Conservation (phyloP, 352 stramenopile genomes). For the Phytophthora citricola region DNA sequence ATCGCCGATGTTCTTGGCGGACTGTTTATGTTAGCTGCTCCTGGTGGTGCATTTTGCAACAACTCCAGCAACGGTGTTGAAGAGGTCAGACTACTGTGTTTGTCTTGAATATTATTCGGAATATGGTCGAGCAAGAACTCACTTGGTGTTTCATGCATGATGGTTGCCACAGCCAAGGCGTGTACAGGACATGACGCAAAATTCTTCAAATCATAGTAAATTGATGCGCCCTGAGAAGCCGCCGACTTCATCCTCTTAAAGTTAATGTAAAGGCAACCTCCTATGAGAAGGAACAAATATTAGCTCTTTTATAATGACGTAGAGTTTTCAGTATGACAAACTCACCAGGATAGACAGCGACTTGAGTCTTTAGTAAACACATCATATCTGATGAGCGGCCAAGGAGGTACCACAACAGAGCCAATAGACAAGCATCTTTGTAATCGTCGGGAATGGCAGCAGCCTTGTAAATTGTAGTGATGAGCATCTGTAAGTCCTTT, state of each 20-base stretch:
- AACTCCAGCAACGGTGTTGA: too few species aligned
- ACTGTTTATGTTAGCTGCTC: too few species aligned
- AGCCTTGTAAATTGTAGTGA: not conserved
- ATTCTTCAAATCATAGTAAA: conserved; percentile 9
- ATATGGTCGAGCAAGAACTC: not conserved
- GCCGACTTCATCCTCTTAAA: conserved; percentile 9
- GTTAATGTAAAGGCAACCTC: conserved; percentile 16
- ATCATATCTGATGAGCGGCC: conserved; percentile 8
- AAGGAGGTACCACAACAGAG: conserved; percentile 13
- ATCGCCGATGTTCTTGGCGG: too few species aligned
- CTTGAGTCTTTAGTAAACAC: conserved; percentile 4
- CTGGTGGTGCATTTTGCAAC: too few species aligned
- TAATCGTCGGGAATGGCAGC: not conserved
- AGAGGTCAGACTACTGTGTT: too few species aligned
- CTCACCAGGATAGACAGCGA: conserved; percentile 15
- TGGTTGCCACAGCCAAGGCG: conserved; percentile 1
- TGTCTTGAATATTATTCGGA: too few species aligned
- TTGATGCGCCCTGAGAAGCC: conserved; percentile 6
- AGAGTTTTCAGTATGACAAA: not conserved
- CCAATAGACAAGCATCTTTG: conserved; percentile 5
- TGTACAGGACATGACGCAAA: conserved; percentile 13
- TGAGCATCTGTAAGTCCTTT: conserved; percentile 1
- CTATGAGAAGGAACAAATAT: not conserved
- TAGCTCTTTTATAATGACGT: not conserved
- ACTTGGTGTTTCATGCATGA: conserved; percentile 1